These are phyloP conservation scores for Penicillium sp. DNA, from an alignment of 2,329 filamentous ascomycete species.

Conservation along the genomic window DNA sequence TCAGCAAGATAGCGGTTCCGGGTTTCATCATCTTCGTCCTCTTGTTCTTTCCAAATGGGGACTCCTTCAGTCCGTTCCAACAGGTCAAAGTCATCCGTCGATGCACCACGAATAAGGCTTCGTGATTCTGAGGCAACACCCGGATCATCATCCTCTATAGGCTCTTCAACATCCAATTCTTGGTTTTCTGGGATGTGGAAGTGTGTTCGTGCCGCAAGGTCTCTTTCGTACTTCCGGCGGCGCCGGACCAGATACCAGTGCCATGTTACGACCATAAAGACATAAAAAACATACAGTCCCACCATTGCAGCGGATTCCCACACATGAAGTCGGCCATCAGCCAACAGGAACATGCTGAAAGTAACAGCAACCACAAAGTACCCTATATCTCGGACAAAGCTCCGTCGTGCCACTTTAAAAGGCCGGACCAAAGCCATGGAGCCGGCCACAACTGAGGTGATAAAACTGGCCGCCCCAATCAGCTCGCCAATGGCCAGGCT, in stretches of 20 bases:
- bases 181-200: conserved; percentile 64
- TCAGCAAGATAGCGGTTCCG: conserved; percentile 69
- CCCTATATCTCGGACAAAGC: conserved; percentile 85
- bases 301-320: conserved; percentile 96
- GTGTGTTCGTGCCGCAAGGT: conserved; percentile 72
- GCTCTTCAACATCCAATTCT: conserved; percentile 57
- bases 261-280: conserved; percentile 83
- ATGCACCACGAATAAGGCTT: conserved; percentile 49
- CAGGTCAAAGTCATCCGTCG: conserved; percentile 64
- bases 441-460: conserved; percentile 91
- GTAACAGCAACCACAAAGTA: conserved; percentile 87
- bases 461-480: conserved; percentile 92
- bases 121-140: conserved; percentile 47
- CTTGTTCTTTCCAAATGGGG: conserved; percentile 52
- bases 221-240: conserved; percentile 62
- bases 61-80: conserved; percentile 54
- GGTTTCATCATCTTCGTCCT: conserved; percentile 54
- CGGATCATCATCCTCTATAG: conserved; percentile 57
- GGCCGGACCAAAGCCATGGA: conserved; percentile 97
- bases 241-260: conserved; percentile 78
- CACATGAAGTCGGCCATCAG: conserved; percentile 76
- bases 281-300: conserved; percentile 85
- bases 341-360: conserved; percentile 84
- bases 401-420: conserved; percentile 85
- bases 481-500: conserved; percentile 94